Evolutionary conservation across 2,329 filamentous ascomycete genomes (phyloP), one percentile per base, ranked within the genome.

Genomic region (Aspergillus glaucus): DNA sequence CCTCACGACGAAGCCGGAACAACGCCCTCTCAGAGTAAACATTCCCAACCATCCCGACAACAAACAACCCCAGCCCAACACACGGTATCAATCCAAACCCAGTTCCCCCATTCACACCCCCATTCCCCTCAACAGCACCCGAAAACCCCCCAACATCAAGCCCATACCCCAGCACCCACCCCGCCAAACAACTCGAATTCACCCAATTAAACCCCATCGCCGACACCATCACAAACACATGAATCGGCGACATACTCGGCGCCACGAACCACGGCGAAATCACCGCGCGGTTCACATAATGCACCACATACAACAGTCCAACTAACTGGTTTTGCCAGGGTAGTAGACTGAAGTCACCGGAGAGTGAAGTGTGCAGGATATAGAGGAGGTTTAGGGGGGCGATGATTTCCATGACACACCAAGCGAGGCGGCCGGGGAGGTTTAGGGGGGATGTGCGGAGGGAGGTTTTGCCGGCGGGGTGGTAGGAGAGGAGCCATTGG

Each of bases 391-490:
- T 86, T 30, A 89, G 61, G 62, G 90, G 85, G 14, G 88, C 89
- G 0, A 87, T 84, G 12, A 80, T 74, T 69, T 98, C 93, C 89
- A 96, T 96, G 2, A 84, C 80, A 48, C 87, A 78, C 93, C 93
- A 98, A 50, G 82, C 90, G 54, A 88, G 74, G 59, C 87, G 88
- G 52, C 93, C 93, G 1, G 91, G 88, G n/a, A 97, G 69, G 71
- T 98, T 98, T 65, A 93, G 75, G 10, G 73, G 73, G 59, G 86
- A 90, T 44, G 55, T 58, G 21, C 60, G 54, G 15, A 83, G 78
- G 3, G 89, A 95, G 2, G 91, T 95, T 72, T 97, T 97, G 67
- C 93, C 93, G 75, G 92, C 89, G 45, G 88, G 88, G 67, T 96
- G 93, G 79, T 82, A 95, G 48, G 81, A 79, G n/a, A 78, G 72